A percentile compares a stretch with the other conserved stretches of the same genome.
Conservation (phyloP, 805 yeast genomes). For the Saturnispora quitensis region DNA sequence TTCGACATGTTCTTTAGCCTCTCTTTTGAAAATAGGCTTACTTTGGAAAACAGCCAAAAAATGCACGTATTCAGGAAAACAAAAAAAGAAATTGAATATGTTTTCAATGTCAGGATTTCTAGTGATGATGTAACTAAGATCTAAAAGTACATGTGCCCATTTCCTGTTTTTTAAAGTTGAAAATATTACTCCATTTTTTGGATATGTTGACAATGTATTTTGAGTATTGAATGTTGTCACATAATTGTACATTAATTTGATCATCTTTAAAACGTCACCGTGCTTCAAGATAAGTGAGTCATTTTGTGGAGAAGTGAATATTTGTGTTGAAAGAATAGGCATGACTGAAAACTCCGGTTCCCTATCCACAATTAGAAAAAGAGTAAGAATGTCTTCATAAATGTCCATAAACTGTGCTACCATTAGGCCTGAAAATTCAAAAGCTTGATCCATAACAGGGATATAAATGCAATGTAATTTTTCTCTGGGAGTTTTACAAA, state of each 20-base stretch:
- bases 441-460: slow-evolving; percentile 53
- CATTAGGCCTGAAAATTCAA: slow-evolving; percentile 45
- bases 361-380: slow-evolving; percentile 65
- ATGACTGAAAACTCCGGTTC: slow-evolving; percentile 81
- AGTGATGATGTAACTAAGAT: slow-evolving; percentile 67
- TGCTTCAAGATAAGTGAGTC: slow-evolving; percentile 53
- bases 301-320: slow-evolving; percentile 83
- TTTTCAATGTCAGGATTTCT: slow-evolving; percentile 50
- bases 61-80: slow-evolving; percentile 44
- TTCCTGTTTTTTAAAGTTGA: slow-evolving; percentile 52
- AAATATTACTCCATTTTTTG: slow-evolving; percentile 28
- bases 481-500: slow-evolving; percentile 56
- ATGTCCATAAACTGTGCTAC: slow-evolving; percentile 77
- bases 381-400: slow-evolving; percentile 65
- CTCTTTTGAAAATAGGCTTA: slow-evolving; percentile 64
- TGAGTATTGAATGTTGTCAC: slow-evolving; percentile 42
- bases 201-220: slow-evolving; percentile 27
- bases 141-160: slow-evolving; percentile 72
- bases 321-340: slow-evolving; percentile 68
- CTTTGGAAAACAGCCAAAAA: slow-evolving; percentile 68
- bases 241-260: slow-evolving; percentile 55
- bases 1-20: slow-evolving; percentile 74
- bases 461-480: slow-evolving; percentile 57
- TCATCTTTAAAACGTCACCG: slow-evolving; percentile 54
- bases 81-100: slow-evolving; percentile 23